Conservation (phyloP, 805 yeast genomes). For the Wickerhamomyces canadensis region DNA sequence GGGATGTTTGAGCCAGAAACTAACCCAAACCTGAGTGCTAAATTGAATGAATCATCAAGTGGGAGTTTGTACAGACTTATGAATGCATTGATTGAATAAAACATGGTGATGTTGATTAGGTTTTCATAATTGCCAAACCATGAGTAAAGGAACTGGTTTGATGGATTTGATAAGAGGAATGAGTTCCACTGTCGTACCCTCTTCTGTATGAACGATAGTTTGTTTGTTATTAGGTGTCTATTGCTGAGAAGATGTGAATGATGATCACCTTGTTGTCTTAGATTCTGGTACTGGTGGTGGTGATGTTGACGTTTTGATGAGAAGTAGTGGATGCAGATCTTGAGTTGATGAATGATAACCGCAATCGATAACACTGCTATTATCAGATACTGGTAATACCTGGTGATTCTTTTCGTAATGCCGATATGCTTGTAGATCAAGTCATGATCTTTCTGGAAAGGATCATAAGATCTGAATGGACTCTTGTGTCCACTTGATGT, state of each 20-base stretch:
- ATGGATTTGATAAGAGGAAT: conserved; percentile 1
- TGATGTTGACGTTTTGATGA: background rate
- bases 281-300: too few species aligned
- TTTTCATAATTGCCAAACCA: conserved; percentile 15
- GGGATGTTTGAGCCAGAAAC: conserved; percentile 23
- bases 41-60: conserved; percentile 19
- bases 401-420: conserved; percentile 16
- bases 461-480: conserved; percentile 18
- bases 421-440: conserved; percentile 17
- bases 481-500: conserved; percentile 1
- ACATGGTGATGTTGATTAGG: conserved; percentile 8
- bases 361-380: conserved; percentile 1
- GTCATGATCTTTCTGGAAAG: conserved; percentile 17
- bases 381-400: conserved; percentile 18
- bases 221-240: too few species aligned
- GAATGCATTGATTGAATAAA: conserved; percentile 11
- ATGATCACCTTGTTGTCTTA: too few species aligned
- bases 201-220: conserved; percentile 1
- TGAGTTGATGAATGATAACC: background rate
- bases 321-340: background rate
- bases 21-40: conserved; percentile 21
- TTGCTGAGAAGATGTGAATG: too few species aligned
- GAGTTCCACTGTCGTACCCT: background rate
- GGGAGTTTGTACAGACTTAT: conserved; percentile 16
- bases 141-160: conserved; percentile 5